Percentiles rank a stretch among this genome's conserved stretches.
Evolutionary conservation across 140 eudicot genomes (phyloP).

Genomic region (Ambrosia hybrid): DNA sequence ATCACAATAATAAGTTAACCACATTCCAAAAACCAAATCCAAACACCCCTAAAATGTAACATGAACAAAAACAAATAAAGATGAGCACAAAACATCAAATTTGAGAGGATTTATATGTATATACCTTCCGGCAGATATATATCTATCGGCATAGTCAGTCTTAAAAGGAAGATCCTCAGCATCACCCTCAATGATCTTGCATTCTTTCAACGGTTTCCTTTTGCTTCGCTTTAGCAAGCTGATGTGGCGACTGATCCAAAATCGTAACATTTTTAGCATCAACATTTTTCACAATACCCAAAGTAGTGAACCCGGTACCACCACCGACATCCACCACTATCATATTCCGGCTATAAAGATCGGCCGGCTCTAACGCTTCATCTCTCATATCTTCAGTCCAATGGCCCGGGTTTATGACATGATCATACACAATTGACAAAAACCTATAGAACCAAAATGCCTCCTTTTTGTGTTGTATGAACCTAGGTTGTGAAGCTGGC

Average conservation of each 20-base stretch:
- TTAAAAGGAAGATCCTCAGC: constrained; percentile 91
- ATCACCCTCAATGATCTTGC: constrained; percentile 90
- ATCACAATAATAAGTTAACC: background rate
- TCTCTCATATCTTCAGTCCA: constrained; percentile 99
- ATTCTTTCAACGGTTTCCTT: constrained; percentile 91
- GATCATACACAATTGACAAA: constrained; percentile 88
- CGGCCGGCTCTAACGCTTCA: constrained; percentile 93
- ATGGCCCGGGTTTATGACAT: constrained; percentile 95
- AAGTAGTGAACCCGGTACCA: constrained; percentile 91
- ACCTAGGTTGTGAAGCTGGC: constrained; percentile 91
- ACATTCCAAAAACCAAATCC: background rate
- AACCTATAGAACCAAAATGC: constrained; percentile 98
- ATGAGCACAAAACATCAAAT: background rate
- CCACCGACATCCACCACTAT: constrained; percentile 93
- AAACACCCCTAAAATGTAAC: too few species aligned
- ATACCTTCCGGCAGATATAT: constrained; percentile 94
- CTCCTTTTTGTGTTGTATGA: constrained; percentile 92
- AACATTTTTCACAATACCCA: constrained; percentile 85
- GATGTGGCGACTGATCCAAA: constrained; percentile 97
- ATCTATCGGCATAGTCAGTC: constrained; percentile 88
- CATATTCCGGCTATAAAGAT: constrained; percentile 54
- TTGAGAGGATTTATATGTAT: background rate
- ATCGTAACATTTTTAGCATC: constrained; percentile 94
- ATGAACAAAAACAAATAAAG: constrained; percentile 2
- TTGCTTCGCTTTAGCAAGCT: constrained; percentile 85